Conservation (phyloP, 495 filamentous ascomycete species). For the Platismatia glauca region DNA sequence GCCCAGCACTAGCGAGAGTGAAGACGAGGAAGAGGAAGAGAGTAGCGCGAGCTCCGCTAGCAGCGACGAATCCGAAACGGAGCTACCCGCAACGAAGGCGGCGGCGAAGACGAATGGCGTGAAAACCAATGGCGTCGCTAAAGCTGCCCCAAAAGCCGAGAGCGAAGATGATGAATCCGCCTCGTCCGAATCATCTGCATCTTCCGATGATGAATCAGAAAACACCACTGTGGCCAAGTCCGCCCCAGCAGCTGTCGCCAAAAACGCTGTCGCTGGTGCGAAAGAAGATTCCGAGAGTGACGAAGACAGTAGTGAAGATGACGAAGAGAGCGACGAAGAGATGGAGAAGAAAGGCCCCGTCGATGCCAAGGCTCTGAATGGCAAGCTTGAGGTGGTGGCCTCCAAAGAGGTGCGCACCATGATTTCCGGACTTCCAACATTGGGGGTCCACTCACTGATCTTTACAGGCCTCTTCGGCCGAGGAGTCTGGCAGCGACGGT, state of each 20-base stretch:
- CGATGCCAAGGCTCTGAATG: conserved; percentile 23
- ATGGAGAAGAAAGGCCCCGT: conserved; percentile 27
- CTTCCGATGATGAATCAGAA: conserved; percentile 32
- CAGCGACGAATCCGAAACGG: conserved; percentile 28
- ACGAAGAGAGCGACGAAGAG: conserved; percentile 18
- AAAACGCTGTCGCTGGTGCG: conserved; percentile 6
- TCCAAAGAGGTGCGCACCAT: conserved; percentile 10
- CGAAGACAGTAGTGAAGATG: conserved; percentile 22
- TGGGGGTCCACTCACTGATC: too few relatives aligned
- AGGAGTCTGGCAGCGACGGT: conserved; percentile 31
- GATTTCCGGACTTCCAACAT: conserved; percentile 30
- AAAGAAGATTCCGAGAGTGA: conserved; percentile 18
- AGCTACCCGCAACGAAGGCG: conserved; percentile 19
- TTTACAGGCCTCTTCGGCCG: conserved; percentile 8
- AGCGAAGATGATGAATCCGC: conserved; percentile 22
- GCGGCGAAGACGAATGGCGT: conserved; percentile 19
- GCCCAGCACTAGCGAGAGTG: conserved; percentile 34
- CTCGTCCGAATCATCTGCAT: conserved; percentile 26
- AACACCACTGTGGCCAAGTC: conserved; percentile 11
- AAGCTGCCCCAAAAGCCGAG: conserved; percentile 10
- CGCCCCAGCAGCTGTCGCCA: conserved; percentile 4
- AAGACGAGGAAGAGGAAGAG: conserved; percentile 33
- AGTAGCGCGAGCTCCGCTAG: conserved; percentile 33
- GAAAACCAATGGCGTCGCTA: conserved; percentile 20
- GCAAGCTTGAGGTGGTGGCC: conserved; percentile 19